Evolutionary conservation across 805 yeast species (phyloP).

Genomic region (Yueomyces sinensis): DNA sequence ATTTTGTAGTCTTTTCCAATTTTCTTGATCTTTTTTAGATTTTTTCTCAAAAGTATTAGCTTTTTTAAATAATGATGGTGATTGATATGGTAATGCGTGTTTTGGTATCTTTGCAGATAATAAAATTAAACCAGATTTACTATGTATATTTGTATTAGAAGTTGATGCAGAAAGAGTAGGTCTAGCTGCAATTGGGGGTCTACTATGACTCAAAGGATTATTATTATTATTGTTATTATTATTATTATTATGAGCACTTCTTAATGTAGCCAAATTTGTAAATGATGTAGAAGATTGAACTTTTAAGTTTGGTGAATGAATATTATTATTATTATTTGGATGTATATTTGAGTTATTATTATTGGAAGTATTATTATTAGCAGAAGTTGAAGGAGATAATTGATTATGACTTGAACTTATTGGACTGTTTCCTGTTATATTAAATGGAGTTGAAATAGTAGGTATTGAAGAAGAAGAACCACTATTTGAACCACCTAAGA

Average conservation of each 20-base stretch:
- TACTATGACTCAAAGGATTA: too few species aligned
- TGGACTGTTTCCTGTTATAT: background rate
- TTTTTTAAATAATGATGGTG: slow-evolving; percentile 27
- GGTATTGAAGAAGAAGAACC: background rate
- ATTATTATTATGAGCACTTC: slow-evolving; percentile 3
- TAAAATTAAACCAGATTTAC: slow-evolving; percentile 21
- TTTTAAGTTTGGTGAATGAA: slow-evolving; percentile 4
- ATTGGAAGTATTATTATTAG: background rate
- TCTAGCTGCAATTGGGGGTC: background rate
- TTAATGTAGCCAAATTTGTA: slow-evolving; percentile 2
- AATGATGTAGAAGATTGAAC: slow-evolving; percentile 5
- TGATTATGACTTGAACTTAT: background rate
- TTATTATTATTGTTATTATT: background rate
- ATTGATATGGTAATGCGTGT: slow-evolving; percentile 25
- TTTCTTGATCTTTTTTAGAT: slow-evolving; percentile 24
- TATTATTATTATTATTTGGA: too few species aligned
- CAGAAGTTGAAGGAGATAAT: background rate
- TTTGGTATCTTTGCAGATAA: slow-evolving; percentile 22
- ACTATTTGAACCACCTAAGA: slow-evolving; percentile 7
- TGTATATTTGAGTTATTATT: background rate
- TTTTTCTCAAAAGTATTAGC: slow-evolving; percentile 24
- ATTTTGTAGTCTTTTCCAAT: slow-evolving; percentile 19
- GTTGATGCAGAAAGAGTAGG: background rate
- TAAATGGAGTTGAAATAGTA: background rate
- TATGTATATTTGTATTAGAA: background rate